These are phyloP conservation scores for Emericellopsis cladophorae DNA, from an alignment of 2,329 filamentous ascomycete genomes.

Conservation along the genomic window DNA sequence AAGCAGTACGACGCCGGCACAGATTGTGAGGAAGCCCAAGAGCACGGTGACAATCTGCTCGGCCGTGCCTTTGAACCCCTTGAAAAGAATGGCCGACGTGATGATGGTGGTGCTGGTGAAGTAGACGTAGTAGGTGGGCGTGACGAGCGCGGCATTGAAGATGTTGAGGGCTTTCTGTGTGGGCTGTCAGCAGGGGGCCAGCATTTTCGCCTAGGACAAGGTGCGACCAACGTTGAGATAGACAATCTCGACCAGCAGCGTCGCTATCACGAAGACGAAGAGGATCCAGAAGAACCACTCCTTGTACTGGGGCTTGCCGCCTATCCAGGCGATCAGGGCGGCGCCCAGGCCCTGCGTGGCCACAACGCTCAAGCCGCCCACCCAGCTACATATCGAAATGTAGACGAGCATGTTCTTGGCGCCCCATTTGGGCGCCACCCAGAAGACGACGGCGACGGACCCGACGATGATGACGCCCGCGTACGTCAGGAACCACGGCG, in stretches of 20 bases:
- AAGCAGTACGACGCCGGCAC: conserved; percentile 78
- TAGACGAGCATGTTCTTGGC: conserved; percentile 98
- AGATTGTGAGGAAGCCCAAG: conserved; percentile 88
- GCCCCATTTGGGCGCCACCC: conserved; percentile 75
- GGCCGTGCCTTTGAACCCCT: conserved; percentile 79
- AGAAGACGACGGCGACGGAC: conserved; percentile 60
- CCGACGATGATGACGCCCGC: conserved; percentile 71
- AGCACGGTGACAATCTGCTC: conserved; percentile 78
- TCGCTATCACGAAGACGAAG: conserved; percentile 80
- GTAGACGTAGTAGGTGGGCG: conserved; percentile 96
- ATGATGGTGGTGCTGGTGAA: conserved; percentile 95
- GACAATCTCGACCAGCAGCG: conserved; percentile 84
- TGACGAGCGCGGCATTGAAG: conserved; percentile 93
- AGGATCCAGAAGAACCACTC: conserved; percentile 95
- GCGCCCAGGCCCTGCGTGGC: conserved; percentile 87
- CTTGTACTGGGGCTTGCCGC: conserved; percentile 80
- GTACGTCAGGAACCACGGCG: conserved; percentile 77
- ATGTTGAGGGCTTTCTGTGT: conserved; percentile 94
- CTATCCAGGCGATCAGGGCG: conserved; percentile 73
- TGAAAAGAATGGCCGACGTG: conserved; percentile 83
- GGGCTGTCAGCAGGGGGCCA: not conserved
- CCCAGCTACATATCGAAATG: conserved; percentile 87
- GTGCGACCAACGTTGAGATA: conserved; percentile 74
- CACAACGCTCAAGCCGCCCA: conserved; percentile 89
- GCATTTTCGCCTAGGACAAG: not conserved